Evolutionary conservation across 2,329 filamentous ascomycete species (phyloP).

Genomic region (Trichophyton benhamiae): DNA sequence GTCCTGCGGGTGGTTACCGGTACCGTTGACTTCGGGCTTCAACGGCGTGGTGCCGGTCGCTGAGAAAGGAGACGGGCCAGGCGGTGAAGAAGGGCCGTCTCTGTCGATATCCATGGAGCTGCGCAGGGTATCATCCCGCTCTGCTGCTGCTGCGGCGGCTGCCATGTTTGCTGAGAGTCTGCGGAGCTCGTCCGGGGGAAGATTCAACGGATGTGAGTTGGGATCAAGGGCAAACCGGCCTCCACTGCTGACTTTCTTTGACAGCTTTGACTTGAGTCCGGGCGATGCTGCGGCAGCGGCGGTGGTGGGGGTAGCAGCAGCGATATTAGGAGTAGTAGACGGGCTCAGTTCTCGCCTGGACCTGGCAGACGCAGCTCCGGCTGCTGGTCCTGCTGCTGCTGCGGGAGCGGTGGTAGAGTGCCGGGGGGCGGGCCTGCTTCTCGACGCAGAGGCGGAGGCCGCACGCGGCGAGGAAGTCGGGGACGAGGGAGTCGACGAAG

Average conservation of each 20-base stretch:
- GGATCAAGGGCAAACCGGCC: conserved; percentile 19
- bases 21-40: conserved; percentile 22
- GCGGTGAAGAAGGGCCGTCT: conserved; percentile 44
- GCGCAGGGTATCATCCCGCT: conserved; percentile 20
- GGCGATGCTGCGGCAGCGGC: not conserved
- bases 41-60: conserved; percentile 20
- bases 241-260: not conserved
- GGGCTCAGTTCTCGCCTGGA: not conserved
- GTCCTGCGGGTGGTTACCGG: conserved; percentile 17
- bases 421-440: not conserved
- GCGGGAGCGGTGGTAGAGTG: not conserved
- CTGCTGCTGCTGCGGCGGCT: conserved; percentile 24
- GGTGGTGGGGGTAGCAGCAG: not conserved
- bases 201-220: conserved; percentile 76
- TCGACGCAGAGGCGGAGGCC: too few relatives aligned
- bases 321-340: not conserved
- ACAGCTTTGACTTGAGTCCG: not conserved
- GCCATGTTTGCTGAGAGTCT: conserved; percentile 50
- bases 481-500: not conserved
- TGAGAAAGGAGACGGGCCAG: conserved; percentile 16
- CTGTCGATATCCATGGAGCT: conserved; percentile 68
- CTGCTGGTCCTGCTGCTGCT: not conserved
- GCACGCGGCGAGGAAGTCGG: not conserved
- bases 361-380: not conserved
- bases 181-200: conserved; percentile 77